Base-by-base conservation (phyloP, 495 filamentous ascomycete species). In the Penicillium alfredii region DNA sequence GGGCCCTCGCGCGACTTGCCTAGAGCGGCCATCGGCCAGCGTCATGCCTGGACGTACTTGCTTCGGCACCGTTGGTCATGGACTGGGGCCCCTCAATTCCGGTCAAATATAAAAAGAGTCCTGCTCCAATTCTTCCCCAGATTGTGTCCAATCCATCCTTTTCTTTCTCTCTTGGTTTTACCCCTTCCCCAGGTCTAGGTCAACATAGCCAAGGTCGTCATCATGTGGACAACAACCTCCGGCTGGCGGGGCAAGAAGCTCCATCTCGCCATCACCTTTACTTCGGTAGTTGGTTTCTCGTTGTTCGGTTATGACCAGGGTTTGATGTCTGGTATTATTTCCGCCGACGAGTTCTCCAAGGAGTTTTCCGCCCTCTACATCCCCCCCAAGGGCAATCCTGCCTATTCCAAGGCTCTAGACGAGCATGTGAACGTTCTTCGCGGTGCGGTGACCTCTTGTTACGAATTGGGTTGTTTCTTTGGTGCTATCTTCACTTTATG, bases 271-370 rank as follows among this genome's bases (percentile, higher is more conserved):
- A 64, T 67, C 47, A 67, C 63, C 33, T 42, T 63, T 38, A 61
- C 52, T 15, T 63, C 63, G 34, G 59, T 63, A 8, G 77, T 78
- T 6, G 82, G 81, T 16, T 86, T 86, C 60, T 68, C 84, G 8
- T 71, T 86, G 4, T 87, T 86, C 54, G 82, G 81, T 49, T 83
- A 84, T 53, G 78, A 82, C 38, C 78, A 80, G 58, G 74, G 75
- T 49, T 66, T 81, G 45, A 89, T 89, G 86, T 77, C 72, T 48
- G 84, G 85, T 42, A 84, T 92, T 52, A 85, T 89, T 41, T 76
- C 77, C 20, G 80, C 82, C 4, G 56, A 67, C 0, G 67, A 76
- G 15, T 90, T 90, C 67, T 80, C 77, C 48, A 48, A 72, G 15
- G 70, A 76, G 18, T 88, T 88, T 52, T 65, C 71, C 5, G 69